phyloP scores from a whole-genome alignment of 2,329 filamentous ascomycete genomes.

The Lachnellula subtilissima region DNA sequence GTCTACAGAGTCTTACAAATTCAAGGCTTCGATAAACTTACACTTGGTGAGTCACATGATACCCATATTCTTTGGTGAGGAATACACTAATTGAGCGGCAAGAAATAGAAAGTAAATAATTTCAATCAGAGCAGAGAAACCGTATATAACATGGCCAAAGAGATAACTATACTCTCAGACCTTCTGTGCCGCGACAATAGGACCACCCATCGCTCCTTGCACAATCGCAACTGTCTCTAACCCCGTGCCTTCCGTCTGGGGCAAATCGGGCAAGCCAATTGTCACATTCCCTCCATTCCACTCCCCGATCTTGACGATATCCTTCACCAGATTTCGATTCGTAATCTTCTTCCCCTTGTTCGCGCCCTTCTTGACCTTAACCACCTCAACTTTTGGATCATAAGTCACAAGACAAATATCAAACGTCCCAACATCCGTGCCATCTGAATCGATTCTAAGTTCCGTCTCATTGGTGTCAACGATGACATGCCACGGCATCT shows the following conservation, averaged over 20 bases:
- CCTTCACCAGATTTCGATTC: conserved; percentile 32
- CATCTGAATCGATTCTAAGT: conserved; percentile 11
- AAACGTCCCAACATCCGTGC: not conserved
- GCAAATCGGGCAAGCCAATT: conserved; percentile 22
- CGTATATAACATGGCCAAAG: not conserved
- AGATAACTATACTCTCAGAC: not conserved
- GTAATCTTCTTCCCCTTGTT: conserved; percentile 35
- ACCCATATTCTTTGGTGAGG: too few species aligned
- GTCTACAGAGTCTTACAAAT: too few species aligned
- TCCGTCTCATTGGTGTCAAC: conserved; percentile 13
- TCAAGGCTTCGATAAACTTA: too few species aligned
- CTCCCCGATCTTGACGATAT: conserved; percentile 33
- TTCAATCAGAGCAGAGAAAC: not conserved
- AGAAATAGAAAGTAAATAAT: not conserved
- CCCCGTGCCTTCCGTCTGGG: conserved; percentile 20
- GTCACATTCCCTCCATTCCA: conserved; percentile 33
- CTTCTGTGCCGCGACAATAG: conserved; percentile 21
- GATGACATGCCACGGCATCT: conserved; percentile 11
- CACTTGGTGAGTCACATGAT: too few species aligned
- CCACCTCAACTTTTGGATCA: conserved; percentile 23
- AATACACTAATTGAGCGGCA: too few species aligned
- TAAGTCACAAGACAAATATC: conserved; percentile 29
- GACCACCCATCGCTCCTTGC: conserved; percentile 26
- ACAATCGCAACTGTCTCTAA: conserved; percentile 29
- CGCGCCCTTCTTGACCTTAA: conserved; percentile 32